Evolutionary conservation across 2,329 filamentous ascomycete genomes (phyloP).

Genomic region (Ceratocystis ficicola): DNA sequence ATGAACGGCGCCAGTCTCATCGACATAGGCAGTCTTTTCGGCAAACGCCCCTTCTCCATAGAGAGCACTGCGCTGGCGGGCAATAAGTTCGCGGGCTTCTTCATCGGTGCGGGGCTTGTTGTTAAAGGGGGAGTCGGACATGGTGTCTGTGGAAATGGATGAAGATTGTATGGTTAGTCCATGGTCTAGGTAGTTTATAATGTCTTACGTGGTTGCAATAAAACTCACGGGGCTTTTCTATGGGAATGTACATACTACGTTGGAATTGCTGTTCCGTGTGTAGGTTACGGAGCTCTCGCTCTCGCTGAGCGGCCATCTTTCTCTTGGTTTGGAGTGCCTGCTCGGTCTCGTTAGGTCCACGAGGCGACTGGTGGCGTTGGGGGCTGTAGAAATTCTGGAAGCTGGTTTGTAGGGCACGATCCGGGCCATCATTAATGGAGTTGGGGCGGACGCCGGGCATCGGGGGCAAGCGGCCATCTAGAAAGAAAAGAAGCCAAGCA

Average conservation of each 20-base stretch:
- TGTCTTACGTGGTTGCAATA: background rate
- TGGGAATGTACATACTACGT: conserved; percentile 61
- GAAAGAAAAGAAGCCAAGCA: background rate
- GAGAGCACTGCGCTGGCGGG: conserved; percentile 85
- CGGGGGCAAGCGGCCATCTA: conserved; percentile 54
- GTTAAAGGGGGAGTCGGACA: conserved; percentile 33
- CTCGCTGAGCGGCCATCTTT: conserved; percentile 96
- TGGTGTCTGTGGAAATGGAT: conserved; percentile 34
- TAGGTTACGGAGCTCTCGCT: conserved; percentile 98
- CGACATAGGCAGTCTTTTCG: conserved; percentile 52
- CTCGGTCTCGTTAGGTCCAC: conserved; percentile 81
- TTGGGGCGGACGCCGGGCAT: conserved; percentile 56
- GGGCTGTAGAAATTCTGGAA: conserved; percentile 88
- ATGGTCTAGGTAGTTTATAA: too few species aligned
- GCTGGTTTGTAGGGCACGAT: conserved; percentile 43
- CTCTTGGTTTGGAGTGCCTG: conserved; percentile 99
- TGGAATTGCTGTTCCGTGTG: conserved; percentile 99
- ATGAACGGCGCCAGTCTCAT: conserved; percentile 53
- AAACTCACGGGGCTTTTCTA: background rate
- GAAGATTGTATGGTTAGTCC: background rate
- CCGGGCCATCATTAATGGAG: conserved; percentile 60
- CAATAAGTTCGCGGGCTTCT: conserved; percentile 88
- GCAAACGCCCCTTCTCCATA: conserved; percentile 69
- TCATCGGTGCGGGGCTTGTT: conserved; percentile 86
- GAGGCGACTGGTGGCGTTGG: conserved; percentile 73